These are phyloP conservation scores for Erythrophleum fordii DNA, from an alignment of 306 rosid genomes.

Conservation along the genomic window DNA sequence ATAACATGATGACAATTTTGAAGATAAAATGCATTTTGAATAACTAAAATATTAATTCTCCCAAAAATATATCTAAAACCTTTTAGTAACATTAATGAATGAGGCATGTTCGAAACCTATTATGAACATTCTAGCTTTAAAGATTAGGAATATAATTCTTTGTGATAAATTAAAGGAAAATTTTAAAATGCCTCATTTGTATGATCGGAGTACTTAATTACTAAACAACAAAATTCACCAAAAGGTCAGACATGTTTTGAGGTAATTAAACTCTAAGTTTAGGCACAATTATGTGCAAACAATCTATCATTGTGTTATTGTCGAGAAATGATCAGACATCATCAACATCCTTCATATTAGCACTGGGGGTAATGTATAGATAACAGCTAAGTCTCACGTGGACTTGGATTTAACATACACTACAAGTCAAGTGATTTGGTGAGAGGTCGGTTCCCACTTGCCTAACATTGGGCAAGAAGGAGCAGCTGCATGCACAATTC, in stretches of 20 bases:
- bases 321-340: neutral
- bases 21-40: neutral
- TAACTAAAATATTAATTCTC: neutral
- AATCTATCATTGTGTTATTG: slow-evolving; percentile 7
- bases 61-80: neutral
- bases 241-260: neutral
- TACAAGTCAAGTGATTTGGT: slow-evolving; percentile 17
- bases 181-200: neutral
- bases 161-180: neutral
- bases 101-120: neutral
- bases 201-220: neutral
- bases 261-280: neutral
- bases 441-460: slow-evolving; percentile 31
- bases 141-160: neutral
- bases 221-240: neutral
- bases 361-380: neutral
- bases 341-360: neutral
- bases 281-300: neutral
- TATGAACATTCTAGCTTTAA: neutral
- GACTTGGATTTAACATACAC: slow-evolving; percentile 26
- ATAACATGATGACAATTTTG: neutral
- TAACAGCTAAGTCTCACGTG: slow-evolving; percentile 32
- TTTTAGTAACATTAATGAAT: neutral
- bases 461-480: slow-evolving; percentile 22
- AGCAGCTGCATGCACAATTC: neutral